Percentiles rank a stretch among this genome's conserved stretches.
Evolutionary conservation across 176 grass and related monocot genomes (phyloP).

Genomic region (Hyparrhenia diplandra): DNA sequence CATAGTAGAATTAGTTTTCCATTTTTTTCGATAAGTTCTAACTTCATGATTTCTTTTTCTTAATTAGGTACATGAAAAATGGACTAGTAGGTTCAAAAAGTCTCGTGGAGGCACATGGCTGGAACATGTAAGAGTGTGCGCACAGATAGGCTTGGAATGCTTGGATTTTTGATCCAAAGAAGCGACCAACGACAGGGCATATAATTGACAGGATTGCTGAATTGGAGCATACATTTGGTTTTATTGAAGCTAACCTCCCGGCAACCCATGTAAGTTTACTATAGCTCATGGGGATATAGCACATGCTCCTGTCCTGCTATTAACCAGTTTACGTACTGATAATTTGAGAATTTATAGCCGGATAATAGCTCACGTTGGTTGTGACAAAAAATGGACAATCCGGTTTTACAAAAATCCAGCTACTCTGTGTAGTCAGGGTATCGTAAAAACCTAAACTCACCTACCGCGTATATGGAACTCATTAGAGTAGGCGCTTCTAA

Average conservation of each 20-base stretch:
- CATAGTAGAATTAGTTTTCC: neutral
- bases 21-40: neutral
- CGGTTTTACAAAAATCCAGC: too few relatives aligned
- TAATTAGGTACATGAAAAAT: neutral
- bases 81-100: neutral
- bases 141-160: neutral
- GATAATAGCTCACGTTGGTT: too few relatives aligned
- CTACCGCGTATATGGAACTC: too few relatives aligned
- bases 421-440: too few relatives aligned
- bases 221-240: neutral
- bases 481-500: too few relatives aligned
- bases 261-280: too few relatives aligned
- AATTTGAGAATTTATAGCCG: too few relatives aligned
- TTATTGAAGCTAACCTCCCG: neutral
- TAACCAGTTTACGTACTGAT: too few relatives aligned
- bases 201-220: neutral
- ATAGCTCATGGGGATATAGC: too few relatives aligned
- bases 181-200: neutral
- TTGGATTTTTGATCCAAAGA: neutral
- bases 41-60: neutral
- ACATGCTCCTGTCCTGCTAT: too few relatives aligned
- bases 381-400: too few relatives aligned
- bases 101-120: neutral
- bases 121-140: neutral
- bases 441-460: too few relatives aligned